Percentiles rank a stretch among this genome's conserved stretches.
phyloP scores from a whole-genome alignment of 306 rosid species.

The Luffa aegyptiaca region DNA sequence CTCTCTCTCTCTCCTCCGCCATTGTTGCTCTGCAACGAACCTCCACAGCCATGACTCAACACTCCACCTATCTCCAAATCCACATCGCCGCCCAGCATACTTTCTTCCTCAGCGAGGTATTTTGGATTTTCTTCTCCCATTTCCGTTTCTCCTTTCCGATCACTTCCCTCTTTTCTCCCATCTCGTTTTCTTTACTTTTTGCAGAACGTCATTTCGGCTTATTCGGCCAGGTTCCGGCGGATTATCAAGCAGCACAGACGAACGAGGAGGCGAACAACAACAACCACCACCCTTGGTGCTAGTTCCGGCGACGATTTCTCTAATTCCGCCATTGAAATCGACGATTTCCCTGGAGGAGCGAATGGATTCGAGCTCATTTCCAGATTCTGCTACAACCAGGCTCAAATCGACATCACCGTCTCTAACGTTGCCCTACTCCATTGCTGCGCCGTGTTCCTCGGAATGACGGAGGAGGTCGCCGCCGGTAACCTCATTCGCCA shows the following conservation, averaged over 20 bases:
- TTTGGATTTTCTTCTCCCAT: background rate
- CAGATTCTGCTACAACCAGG: constrained; percentile 55
- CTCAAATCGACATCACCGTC: constrained; percentile 29
- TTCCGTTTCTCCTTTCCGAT: background rate
- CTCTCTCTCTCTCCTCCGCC: background rate
- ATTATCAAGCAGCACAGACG: background rate
- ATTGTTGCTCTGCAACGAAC: background rate
- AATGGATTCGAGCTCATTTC: constrained; percentile 54
- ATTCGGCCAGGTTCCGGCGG: background rate
- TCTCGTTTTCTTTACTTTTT: background rate
- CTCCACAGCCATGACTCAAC: background rate
- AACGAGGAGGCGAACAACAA: background rate
- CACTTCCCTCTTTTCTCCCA: background rate
- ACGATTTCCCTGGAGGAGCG: constrained; percentile 51
- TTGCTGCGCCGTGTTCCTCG: constrained; percentile 48
- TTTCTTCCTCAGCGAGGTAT: background rate
- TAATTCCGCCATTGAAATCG: background rate
- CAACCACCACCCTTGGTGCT: background rate
- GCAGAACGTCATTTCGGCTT: constrained; percentile 1
- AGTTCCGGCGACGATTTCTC: background rate
- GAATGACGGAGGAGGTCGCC: constrained; percentile 39
- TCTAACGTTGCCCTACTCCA: constrained; percentile 51
- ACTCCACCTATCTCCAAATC: background rate
- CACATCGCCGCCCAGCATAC: background rate
- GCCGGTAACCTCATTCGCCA: constrained; percentile 45